Percentiles rank a stretch among this genome's conserved stretches.
These are phyloP conservation scores for Lasiosphaeris hirsuta DNA, from an alignment of 495 filamentous ascomycete genomes.

Conservation along the genomic window DNA sequence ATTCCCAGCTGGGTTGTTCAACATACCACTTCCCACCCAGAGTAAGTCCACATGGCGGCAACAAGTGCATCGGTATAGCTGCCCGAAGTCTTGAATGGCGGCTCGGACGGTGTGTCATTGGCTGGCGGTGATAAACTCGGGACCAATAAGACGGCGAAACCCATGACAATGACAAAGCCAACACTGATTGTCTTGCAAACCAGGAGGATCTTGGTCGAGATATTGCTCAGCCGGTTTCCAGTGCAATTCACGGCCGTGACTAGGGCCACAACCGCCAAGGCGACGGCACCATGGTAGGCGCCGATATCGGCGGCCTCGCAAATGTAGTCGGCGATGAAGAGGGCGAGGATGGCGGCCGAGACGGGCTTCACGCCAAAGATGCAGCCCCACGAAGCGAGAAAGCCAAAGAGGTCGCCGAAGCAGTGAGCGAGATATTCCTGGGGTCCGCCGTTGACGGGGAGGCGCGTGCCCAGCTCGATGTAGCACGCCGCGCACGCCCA, in stretches of 20 bases:
- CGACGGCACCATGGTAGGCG: neutral
- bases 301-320: neutral
- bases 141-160: neutral
- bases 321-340: constrained; percentile 11
- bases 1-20: no score
- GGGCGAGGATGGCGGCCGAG: constrained; percentile 1
- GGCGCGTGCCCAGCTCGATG: constrained; percentile 39
- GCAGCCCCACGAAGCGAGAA: constrained; percentile 19
- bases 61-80: constrained; percentile 8
- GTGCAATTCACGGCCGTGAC: constrained; percentile 5
- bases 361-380: constrained; percentile 9
- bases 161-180: constrained; percentile 4
- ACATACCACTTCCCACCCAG: constrained; percentile 11
- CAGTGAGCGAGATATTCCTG: constrained; percentile 40
- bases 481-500: constrained; percentile 46
- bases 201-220: neutral
- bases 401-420: constrained; percentile 35
- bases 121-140: neutral
- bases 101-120: neutral
- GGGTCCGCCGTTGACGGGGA: constrained; percentile 44
- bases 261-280: constrained; percentile 1
- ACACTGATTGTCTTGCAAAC: constrained; percentile 6
- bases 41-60: constrained; percentile 11
- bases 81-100: neutral
- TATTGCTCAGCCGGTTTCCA: constrained; percentile 4